These are phyloP conservation scores for Claviceps africana DNA, from an alignment of 2,329 filamentous ascomycete species.

Conservation along the genomic window DNA sequence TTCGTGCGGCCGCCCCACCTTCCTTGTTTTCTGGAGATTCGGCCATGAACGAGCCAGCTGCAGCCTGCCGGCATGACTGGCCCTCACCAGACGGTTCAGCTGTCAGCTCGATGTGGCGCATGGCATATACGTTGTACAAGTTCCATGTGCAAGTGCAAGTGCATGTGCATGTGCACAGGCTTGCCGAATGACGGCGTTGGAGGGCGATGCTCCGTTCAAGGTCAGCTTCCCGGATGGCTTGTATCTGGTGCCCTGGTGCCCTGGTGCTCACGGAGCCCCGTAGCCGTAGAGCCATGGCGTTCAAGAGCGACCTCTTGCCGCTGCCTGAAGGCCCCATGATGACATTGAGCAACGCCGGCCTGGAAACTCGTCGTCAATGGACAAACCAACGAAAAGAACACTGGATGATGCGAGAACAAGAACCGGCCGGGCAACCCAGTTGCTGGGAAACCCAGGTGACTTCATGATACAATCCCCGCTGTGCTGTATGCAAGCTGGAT, in stretches of 20 bases:
- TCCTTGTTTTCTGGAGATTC: too few relatives aligned
- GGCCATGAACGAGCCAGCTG: too few relatives aligned
- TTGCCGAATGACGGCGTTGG: slow-evolving; percentile 53
- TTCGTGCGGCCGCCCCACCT: too few relatives aligned
- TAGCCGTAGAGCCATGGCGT: slow-evolving; percentile 56
- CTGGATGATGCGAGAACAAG: slow-evolving; percentile 47
- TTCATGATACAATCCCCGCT: slow-evolving; percentile 56
- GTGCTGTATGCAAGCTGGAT: slow-evolving; percentile 54
- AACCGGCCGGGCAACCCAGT: slow-evolving; percentile 57
- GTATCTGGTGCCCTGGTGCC: slow-evolving; percentile 51
- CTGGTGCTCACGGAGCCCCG: slow-evolving; percentile 46
- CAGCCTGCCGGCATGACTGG: too few relatives aligned
- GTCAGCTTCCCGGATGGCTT: slow-evolving; percentile 45
- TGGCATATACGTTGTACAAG: too few relatives aligned
- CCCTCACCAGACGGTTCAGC: too few relatives aligned
- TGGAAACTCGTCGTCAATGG: slow-evolving; percentile 54
- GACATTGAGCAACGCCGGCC: slow-evolving; percentile 54
- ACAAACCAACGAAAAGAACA: slow-evolving; percentile 46
- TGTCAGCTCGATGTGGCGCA: too few relatives aligned
- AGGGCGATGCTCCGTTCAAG: slow-evolving; percentile 57
- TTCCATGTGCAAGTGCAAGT: too few relatives aligned
- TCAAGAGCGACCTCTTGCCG: slow-evolving; percentile 63
- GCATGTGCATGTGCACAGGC: slow-evolving; percentile 65
- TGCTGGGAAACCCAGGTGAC: slow-evolving; percentile 49
- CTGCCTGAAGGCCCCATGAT: slow-evolving; percentile 72